Percentiles rank a stretch among this genome's conserved stretches.
These are phyloP conservation scores for Trypanosoma congolense DNA, from an alignment of 208 protist genomes.

Conservation along the genomic window DNA sequence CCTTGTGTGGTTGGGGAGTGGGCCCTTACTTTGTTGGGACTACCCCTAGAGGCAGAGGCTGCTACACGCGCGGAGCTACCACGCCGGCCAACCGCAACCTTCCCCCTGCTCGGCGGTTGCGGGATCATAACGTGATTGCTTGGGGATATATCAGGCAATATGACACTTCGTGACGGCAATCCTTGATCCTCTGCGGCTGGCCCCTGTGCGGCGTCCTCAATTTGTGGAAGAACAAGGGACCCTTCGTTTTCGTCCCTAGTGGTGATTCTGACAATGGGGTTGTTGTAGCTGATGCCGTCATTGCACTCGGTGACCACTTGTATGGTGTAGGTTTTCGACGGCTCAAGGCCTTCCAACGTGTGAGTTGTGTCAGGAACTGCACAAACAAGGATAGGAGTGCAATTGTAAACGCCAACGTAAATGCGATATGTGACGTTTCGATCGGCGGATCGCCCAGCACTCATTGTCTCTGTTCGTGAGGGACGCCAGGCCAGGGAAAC, in stretches of 20 bases:
- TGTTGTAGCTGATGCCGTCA: conserved; percentile 80
- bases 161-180: background rate
- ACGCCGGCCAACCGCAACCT: background rate
- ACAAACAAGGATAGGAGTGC: conserved; percentile 27
- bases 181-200: conserved; percentile 7
- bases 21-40: too few relatives aligned
- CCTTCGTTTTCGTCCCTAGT: conserved; percentile 62
- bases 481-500: conserved; percentile 72
- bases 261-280: conserved; percentile 68
- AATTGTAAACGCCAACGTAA: conserved; percentile 44
- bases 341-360: conserved; percentile 49
- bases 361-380: conserved; percentile 32
- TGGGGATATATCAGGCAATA: conserved; percentile 23
- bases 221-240: conserved; percentile 23
- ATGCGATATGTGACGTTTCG: conserved; percentile 40
- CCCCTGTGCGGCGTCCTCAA: conserved; percentile 1
- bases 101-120: background rate
- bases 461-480: conserved; percentile 25
- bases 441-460: conserved; percentile 7
- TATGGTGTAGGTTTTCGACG: conserved; percentile 74
- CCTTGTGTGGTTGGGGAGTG: too few relatives aligned
- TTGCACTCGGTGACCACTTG: conserved; percentile 78
- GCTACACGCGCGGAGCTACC: background rate
- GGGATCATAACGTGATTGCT: conserved; percentile 9
- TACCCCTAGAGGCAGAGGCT: background rate